Evolutionary conservation across 2,329 filamentous ascomycete genomes (phyloP), one percentile per base, ranked within the genome.

Genomic region (Alternaria viburni): DNA sequence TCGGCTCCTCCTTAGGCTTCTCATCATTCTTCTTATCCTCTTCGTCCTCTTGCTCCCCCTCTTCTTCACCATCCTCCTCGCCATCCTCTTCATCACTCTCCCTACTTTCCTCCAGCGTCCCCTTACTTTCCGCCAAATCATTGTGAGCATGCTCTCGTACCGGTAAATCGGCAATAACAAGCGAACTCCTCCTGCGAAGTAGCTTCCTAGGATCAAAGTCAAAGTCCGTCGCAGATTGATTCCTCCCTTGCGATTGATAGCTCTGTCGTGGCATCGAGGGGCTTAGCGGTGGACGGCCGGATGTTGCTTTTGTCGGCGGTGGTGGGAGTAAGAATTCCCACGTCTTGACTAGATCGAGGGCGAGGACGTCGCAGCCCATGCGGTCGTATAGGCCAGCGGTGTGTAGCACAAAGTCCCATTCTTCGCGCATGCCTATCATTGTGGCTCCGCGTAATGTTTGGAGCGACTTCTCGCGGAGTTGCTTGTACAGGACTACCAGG

Each of bases 341-440:
- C 68, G 91, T 92, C 28, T 89, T 87, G 13, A 96, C 91, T 6
- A 98, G 83, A 72, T 96, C 93, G 5, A 98, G 83, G 1, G 94
- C 96, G 0, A 98, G 86, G 9, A 97, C 80, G 79, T 97, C 95
- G 75, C 96, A 97, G 4, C 96, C 95, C 94, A 96, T 97, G 9
- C 93, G 90, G 77, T 91, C 91, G 75, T 94, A 98, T 17, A 96
- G 84, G 57, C 89, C 86, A 15, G 93, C 93, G 57, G 93, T 97
- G 71, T 96, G 93, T 21, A 97, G 83, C 1, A 97, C 89, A 76
- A 97, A 97, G 30, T 91, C 88, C 92, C 93, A 97, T 80, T 97
- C 94, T 5, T 90, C 89, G 65, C 87, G 87, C 0, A 92, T 90
- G 3, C 89, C 90, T 17, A 97, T 86, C 79, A 93, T 93, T 0